These are phyloP conservation scores for Alternaria hordeiaustralica DNA, from an alignment of 2,329 filamentous ascomycete genomes.

Conservation along the genomic window DNA sequence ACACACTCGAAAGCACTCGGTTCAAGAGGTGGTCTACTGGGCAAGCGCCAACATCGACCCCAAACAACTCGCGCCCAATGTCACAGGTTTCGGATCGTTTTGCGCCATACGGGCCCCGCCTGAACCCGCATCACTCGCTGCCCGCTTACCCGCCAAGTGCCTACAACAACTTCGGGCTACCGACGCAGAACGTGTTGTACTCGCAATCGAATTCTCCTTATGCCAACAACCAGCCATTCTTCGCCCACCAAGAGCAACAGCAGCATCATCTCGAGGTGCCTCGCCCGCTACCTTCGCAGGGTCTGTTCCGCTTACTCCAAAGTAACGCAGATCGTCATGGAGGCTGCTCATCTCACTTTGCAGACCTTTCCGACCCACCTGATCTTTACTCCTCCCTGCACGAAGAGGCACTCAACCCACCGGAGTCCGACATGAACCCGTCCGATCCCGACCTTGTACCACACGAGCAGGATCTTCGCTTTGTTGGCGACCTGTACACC, in stretches of 20 bases:
- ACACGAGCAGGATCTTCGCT: slow-evolving; percentile 76
- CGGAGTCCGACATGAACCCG: slow-evolving; percentile 82
- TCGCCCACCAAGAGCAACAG: slow-evolving; percentile 58
- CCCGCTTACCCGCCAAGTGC: slow-evolving; percentile 44
- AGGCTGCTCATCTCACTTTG: slow-evolving; percentile 68
- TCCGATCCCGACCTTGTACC: slow-evolving; percentile 76
- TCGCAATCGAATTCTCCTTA: slow-evolving; percentile 60
- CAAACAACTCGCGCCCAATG: slow-evolving; percentile 63
- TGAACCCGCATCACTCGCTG: slow-evolving; percentile 54
- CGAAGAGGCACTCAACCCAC: slow-evolving; percentile 75
- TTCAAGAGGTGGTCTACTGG: slow-evolving; percentile 81
- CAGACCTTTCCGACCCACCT: slow-evolving; percentile 75
- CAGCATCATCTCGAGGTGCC: slow-evolving; percentile 63
- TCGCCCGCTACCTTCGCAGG: slow-evolving; percentile 68
- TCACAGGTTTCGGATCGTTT: slow-evolving; percentile 66
- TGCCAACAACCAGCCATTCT: slow-evolving; percentile 52
- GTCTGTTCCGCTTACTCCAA: slow-evolving; percentile 74
- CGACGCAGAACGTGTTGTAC: slow-evolving; percentile 46
- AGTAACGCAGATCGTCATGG: slow-evolving; percentile 75
- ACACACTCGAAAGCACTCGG: slow-evolving; percentile 70
- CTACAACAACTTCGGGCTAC: slow-evolving; percentile 39
- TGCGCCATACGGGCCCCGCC: slow-evolving; percentile 64
- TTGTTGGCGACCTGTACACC: slow-evolving; percentile 82
- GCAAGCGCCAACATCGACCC: slow-evolving; percentile 64
- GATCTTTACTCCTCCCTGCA: slow-evolving; percentile 77